A percentile compares a stretch with the other conserved stretches of the same genome.
Conservation (phyloP, 176 grass and related monocot species). For the Alopecurus myosuroides region DNA sequence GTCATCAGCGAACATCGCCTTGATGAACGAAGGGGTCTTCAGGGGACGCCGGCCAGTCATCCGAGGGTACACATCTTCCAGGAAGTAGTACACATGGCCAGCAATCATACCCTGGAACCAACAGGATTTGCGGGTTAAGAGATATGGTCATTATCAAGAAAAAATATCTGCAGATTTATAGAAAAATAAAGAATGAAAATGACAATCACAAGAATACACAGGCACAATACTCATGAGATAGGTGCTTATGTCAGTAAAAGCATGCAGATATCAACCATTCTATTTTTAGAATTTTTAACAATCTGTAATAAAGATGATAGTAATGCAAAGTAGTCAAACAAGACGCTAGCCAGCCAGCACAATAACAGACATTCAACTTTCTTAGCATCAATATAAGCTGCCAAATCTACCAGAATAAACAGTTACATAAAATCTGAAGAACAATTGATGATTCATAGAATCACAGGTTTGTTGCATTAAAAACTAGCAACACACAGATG, state of each 20-base stretch:
- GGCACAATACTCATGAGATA: neutral
- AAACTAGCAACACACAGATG: neutral
- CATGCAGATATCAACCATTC: neutral
- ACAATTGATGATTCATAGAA: neutral
- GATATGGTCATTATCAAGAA: neutral
- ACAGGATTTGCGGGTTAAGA: neutral
- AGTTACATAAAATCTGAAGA: neutral
- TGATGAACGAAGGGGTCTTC: constrained; percentile 86
- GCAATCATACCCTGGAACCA: constrained; percentile 86
- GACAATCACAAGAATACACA: neutral
- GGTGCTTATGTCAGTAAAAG: neutral
- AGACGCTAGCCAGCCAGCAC: neutral
- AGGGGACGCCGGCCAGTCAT: constrained; percentile 82
- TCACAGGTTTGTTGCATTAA: neutral
- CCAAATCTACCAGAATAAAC: neutral
- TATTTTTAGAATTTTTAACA: neutral
- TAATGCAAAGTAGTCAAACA: neutral
- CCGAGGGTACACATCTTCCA: constrained; percentile 86
- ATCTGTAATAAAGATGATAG: neutral
- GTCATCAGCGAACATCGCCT: constrained; percentile 80
- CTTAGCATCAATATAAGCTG: neutral
- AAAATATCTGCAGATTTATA: neutral
- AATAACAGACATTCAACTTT: neutral
- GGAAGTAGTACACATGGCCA: constrained; percentile 93
- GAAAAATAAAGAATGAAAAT: neutral